phyloP scores from a whole-genome alignment of 768 basidiomycete species.

The Suillus cothurnatus region DNA sequence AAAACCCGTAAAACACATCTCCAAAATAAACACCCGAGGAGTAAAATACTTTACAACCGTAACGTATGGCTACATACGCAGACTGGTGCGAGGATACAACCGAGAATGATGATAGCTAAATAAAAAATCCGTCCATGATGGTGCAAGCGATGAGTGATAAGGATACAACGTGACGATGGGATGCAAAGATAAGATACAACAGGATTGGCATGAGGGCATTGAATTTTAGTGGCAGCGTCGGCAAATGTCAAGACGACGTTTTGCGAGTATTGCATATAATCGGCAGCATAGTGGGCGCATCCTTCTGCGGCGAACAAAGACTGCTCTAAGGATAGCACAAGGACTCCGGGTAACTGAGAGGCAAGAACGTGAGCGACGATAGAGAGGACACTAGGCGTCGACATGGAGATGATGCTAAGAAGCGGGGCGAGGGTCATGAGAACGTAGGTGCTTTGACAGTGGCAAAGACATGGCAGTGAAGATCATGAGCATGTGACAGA shows the following conservation, averaged over 20 bases:
- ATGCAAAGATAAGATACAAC: constrained; percentile 30
- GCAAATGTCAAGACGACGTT: constrained; percentile 6
- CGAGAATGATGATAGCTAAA: constrained; percentile 2
- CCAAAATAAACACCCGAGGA: constrained; percentile 19
- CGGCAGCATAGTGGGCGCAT: constrained; percentile 6
- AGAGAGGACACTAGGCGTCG: not conserved
- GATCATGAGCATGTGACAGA: not conserved
- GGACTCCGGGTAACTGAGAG: constrained; percentile 7
- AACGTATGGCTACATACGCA: constrained; percentile 38
- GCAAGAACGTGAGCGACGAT: not conserved
- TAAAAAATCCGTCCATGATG: constrained; percentile 18
- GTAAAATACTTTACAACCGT: constrained; percentile 38
- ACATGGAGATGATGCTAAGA: constrained; percentile 3
- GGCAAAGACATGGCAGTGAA: not conserved
- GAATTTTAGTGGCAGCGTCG: constrained; percentile 27
- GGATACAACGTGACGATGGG: constrained; percentile 32
- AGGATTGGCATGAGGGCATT: constrained; percentile 29
- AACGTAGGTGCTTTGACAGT: not conserved
- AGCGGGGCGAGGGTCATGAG: not conserved
- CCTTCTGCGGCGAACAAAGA: not conserved
- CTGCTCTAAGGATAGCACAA: not conserved
- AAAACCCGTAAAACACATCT: constrained; percentile 10
- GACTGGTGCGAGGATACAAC: constrained; percentile 23
- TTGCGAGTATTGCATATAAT: not conserved
- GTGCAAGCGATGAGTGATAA: constrained; percentile 33